These are phyloP conservation scores for Speleostelium caveatum DNA, from an alignment of 78 protist species.

Conservation along the genomic window DNA sequence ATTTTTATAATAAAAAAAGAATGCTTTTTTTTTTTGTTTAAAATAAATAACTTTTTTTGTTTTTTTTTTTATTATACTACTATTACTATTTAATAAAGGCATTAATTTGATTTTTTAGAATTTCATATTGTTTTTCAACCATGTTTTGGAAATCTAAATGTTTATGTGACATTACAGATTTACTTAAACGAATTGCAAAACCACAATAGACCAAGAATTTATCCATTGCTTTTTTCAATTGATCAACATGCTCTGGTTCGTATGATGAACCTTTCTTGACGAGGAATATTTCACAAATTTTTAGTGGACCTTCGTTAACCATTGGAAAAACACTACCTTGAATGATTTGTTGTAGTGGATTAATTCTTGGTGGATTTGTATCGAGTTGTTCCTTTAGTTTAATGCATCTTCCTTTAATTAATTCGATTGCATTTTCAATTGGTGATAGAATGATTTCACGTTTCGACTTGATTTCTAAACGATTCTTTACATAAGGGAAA, in stretches of 20 bases:
- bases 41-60: neutral
- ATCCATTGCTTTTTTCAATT: conserved; percentile 63
- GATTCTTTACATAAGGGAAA: conserved; percentile 73
- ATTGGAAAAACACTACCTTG: conserved; percentile 74
- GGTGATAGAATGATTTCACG: conserved; percentile 76
- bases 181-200: conserved; percentile 14
- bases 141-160: conserved; percentile 72
- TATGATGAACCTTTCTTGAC: neutral
- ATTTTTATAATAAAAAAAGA: no score
- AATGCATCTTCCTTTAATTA: conserved; percentile 49
- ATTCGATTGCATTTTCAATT: conserved; percentile 73
- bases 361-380: conserved; percentile 63
- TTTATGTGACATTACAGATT: conserved; percentile 29
- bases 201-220: conserved; percentile 59
- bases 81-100: conserved; percentile 17
- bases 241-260: conserved; percentile 49
- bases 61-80: neutral
- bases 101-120: conserved; percentile 46
- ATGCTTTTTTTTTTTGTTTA: neutral
- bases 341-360: conserved; percentile 52
- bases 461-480: conserved; percentile 42
- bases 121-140: conserved; percentile 74
- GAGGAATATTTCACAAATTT: conserved; percentile 66
- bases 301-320: conserved; percentile 76
- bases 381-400: conserved; percentile 62